Base-by-base conservation (phyloP, 306 rosid species). In the Dicorynia guianensis region DNA sequence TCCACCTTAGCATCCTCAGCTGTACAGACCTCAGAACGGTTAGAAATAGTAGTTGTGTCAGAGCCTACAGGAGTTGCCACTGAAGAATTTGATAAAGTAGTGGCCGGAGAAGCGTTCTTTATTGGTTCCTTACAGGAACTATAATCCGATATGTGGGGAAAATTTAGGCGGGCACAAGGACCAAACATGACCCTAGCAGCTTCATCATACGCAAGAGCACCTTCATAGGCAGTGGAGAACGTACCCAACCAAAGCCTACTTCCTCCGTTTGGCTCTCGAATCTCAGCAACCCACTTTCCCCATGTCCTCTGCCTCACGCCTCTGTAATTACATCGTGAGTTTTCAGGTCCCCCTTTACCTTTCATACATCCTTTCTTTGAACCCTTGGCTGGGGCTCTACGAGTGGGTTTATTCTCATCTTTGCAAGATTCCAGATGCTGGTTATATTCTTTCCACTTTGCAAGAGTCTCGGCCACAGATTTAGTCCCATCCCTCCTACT, bases 291-390 rank as follows among this genome's bases (percentile, higher is more conserved):
- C 99, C 99, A 96, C 59, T 90, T 92, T 0, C 99, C 99, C 99
- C 99, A 96, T 0, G 98, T 96, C 72, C 99, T 92, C 82, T 96
- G 99, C 72, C 99, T 86, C 58, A 96, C 99, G 33, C 99, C 99
- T 66, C 99, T 87, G 82, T 85, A 92, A 7, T 86, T 89, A 77
- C 96, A 90, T 39, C 65, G 20, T 3, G 89, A 84, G 39, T 96
- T 96, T 43, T 92, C 88, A 4, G 99, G 99, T 48, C 99, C 99
- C 39, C 99, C 99, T 55, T 96, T 96, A 4, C 99, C 99, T 80
- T 90, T 90, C 99, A 96, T 96, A 74, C 99, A 96, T 33, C 99
- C 99, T 79, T 96, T 96, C 97, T 92, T 96, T 0, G 99, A 96
- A 35, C 99, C 99, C 70, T 86, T 89, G 1, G 98, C 96, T 0